Conservation (phyloP, 441 rosid genomes). For the Isatis lusitanica region DNA sequence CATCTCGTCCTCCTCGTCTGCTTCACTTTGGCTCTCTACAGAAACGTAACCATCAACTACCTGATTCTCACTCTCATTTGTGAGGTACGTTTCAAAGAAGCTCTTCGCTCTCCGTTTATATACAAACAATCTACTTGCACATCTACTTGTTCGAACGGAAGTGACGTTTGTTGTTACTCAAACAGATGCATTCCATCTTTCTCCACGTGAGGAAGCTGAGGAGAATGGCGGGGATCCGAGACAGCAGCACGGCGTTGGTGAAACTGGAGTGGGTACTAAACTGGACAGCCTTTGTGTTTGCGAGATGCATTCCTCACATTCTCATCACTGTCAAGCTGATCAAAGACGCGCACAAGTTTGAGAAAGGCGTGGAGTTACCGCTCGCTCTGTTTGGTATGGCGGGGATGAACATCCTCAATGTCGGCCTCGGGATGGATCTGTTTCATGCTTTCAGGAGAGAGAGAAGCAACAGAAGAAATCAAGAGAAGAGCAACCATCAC, state of each 20-base stretch:
- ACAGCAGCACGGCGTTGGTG: slow-evolving; percentile 60
- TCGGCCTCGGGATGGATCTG: slow-evolving; percentile 75
- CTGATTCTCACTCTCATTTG: slow-evolving; percentile 86
- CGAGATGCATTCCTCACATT: slow-evolving; percentile 60
- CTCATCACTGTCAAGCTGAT: slow-evolving; percentile 72
- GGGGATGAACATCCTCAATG: slow-evolving; percentile 81
- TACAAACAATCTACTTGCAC: neutral
- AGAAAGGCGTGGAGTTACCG: slow-evolving; percentile 75
- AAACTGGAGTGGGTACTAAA: slow-evolving; percentile 80
- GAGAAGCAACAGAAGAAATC: slow-evolving; percentile 37
- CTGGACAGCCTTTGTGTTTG: slow-evolving; percentile 63
- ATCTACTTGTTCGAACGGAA: neutral
- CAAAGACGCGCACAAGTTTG: slow-evolving; percentile 68
- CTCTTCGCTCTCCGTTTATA: neutral
- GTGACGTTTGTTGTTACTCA: neutral
- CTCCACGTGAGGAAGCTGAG: slow-evolving; percentile 84
- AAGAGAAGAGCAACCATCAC: slow-evolving; percentile 24
- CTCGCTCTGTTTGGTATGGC: slow-evolving; percentile 85
- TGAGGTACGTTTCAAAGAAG: slow-evolving; percentile 51
- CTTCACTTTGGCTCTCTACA: slow-evolving; percentile 81
- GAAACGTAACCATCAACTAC: slow-evolving; percentile 83
- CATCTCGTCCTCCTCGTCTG: slow-evolving; percentile 85
- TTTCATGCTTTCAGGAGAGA: slow-evolving; percentile 70
- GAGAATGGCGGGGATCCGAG: slow-evolving; percentile 84
- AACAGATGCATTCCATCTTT: slow-evolving; percentile 86